Evolutionary conservation across 177 flowering plant genomes (phyloP).

Genomic region (Vitis hybrid): DNA sequence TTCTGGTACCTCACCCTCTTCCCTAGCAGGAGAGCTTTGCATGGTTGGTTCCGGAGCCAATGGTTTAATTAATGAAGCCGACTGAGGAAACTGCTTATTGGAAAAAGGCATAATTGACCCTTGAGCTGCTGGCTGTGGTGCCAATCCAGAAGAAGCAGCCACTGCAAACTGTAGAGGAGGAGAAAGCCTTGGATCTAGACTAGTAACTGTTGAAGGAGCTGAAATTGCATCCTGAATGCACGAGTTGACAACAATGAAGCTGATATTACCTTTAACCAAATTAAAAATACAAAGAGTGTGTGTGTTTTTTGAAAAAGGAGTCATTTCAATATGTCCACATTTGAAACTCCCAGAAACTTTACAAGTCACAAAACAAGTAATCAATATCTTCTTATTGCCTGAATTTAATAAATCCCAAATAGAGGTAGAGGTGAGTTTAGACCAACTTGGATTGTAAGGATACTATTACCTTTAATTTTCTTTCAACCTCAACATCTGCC

Average conservation of each 20-base stretch:
- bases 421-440: background rate
- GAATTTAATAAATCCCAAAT: background rate
- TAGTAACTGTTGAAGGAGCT: conserved; percentile 31
- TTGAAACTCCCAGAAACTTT: background rate
- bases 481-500: conserved; percentile 84
- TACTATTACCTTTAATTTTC: conserved; percentile 67
- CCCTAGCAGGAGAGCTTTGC: conserved; percentile 91
- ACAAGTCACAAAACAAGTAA: background rate
- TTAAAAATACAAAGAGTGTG: too few relatives aligned
- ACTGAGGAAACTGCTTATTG: conserved; percentile 44
- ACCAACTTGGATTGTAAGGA: background rate
- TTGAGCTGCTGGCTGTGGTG: conserved; percentile 38
- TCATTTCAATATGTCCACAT: background rate
- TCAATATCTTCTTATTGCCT: background rate
- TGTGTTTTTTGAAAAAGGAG: background rate
- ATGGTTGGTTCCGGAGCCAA: conserved; percentile 54
- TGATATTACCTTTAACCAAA: conserved; percentile 35
- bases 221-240: background rate
- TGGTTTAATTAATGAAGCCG: conserved; percentile 45
- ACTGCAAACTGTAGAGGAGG: conserved; percentile 43
- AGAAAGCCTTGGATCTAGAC: conserved; percentile 53
- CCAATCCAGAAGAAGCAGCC: conserved; percentile 42
- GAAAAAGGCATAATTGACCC: conserved; percentile 40
- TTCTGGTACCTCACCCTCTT: conserved; percentile 99
- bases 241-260: conserved; percentile 34